A percentile compares a stretch with the other conserved stretches of the same genome.
These are phyloP conservation scores for Backusella psychrophila DNA, from an alignment of 192 early-diverging fungal species.

Conservation along the genomic window DNA sequence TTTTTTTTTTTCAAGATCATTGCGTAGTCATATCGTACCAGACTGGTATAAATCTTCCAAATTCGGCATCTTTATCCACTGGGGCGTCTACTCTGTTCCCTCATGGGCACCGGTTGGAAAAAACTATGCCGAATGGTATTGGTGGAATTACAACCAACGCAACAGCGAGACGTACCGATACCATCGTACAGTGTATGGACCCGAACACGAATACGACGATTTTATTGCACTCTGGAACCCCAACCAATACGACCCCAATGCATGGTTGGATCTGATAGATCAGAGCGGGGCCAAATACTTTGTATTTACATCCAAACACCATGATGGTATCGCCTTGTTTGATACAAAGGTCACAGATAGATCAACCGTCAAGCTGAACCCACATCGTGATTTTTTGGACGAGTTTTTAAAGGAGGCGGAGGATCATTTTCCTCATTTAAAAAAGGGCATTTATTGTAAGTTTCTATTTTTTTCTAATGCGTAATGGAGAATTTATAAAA, in stretches of 20 bases:
- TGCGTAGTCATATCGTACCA: slow-evolving; percentile 15
- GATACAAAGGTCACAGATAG: slow-evolving; percentile 20
- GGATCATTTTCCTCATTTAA: slow-evolving; percentile 16
- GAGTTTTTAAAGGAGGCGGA: slow-evolving; percentile 15
- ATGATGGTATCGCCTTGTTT: slow-evolving; percentile 26
- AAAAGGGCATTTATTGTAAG: slow-evolving; percentile 29
- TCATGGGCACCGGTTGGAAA: slow-evolving; percentile 25
- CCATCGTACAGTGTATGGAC: slow-evolving; percentile 12
- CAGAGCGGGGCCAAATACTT: slow-evolving; percentile 20
- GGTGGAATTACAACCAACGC: slow-evolving; percentile 19
- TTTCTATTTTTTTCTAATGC: neutral
- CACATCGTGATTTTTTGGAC: slow-evolving; percentile 23
- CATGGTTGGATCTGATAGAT: slow-evolving; percentile 21
- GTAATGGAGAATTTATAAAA: neutral
- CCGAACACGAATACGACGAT: slow-evolving; percentile 19
- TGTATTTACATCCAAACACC: slow-evolving; percentile 31
- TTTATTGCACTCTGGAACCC: slow-evolving; percentile 19
- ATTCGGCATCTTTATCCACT: slow-evolving; percentile 34
- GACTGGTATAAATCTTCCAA: slow-evolving; percentile 20
- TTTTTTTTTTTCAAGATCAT: neutral
- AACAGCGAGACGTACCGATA: slow-evolving; percentile 10
- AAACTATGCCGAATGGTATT: slow-evolving; percentile 31
- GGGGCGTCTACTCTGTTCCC: slow-evolving; percentile 23
- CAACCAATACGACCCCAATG: slow-evolving; percentile 9
- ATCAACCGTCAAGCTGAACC: slow-evolving; percentile 13